These are phyloP conservation scores for Vigna unguiculata DNA, from an alignment of 306 rosid species.

Conservation along the genomic window DNA sequence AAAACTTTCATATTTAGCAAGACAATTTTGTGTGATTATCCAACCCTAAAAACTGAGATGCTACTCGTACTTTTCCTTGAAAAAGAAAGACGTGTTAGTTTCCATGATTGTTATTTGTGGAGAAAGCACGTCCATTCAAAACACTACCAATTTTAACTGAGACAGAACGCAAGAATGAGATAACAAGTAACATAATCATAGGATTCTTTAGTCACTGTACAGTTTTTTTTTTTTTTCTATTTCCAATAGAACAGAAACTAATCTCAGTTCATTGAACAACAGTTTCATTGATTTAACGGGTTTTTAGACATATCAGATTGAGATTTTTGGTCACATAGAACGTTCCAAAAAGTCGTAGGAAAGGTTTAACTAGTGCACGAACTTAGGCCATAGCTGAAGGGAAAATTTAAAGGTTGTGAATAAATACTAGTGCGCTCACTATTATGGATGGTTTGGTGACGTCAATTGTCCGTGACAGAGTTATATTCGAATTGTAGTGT, in stretches of 20 bases:
- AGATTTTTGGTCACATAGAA: no score
- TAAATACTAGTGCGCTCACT: slow-evolving; percentile 3
- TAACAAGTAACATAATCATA: not conserved
- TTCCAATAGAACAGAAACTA: no score
- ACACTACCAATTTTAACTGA: not conserved
- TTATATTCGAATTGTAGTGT: no score
- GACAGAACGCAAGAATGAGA: not conserved
- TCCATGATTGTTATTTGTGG: slow-evolving; percentile 9
- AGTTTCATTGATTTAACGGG: no score
- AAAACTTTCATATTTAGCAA: not conserved
- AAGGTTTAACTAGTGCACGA: no score
- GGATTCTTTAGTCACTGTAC: not conserved
- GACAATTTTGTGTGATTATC: not conserved
- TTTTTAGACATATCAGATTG: no score
- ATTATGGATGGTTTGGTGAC: no score
- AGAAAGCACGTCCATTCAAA: slow-evolving; percentile 23
- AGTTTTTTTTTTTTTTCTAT: no score
- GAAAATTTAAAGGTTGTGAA: slow-evolving; percentile 14
- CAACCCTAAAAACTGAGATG: not conserved
- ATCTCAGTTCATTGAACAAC: no score
- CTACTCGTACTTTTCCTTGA: not conserved
- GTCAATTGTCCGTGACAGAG: no score
- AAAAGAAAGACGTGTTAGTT: not conserved
- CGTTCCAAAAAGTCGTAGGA: no score
- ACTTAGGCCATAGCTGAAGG: no score